Evolutionary conservation across 1,284 basidiomycete genomes (phyloP).

Genomic region (Irpex rosettiformis): DNA sequence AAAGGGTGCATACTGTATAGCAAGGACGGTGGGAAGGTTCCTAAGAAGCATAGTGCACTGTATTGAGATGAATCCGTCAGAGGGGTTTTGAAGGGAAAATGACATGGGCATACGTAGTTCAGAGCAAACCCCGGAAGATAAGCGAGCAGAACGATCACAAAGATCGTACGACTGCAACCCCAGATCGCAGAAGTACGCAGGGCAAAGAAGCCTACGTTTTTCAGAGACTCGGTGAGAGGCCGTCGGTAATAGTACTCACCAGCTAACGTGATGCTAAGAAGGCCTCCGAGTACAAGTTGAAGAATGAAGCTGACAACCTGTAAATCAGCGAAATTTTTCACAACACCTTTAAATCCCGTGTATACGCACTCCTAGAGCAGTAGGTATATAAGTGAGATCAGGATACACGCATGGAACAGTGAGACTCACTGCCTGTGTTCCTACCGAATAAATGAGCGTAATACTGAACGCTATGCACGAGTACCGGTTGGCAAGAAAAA

Average conservation of each 20-base stretch:
- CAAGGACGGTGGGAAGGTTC: background rate
- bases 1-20: background rate
- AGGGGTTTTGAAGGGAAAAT: background rate
- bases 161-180: background rate
- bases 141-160: background rate
- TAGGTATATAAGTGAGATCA: background rate
- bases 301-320: background rate
- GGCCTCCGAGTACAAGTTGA: background rate
- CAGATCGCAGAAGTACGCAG: background rate
- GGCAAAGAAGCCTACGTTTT: background rate
- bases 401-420: background rate
- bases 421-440: background rate
- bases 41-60: background rate
- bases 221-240: background rate
- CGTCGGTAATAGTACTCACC: background rate
- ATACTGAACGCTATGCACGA: background rate
- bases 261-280: background rate
- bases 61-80: background rate
- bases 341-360: background rate
- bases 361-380: background rate
- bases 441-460: background rate
- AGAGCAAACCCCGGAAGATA: background rate
- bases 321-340: background rate
- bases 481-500: conserved; percentile 9
- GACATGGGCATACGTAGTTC: background rate